Percentiles rank a stretch among this genome's conserved stretches.
These are phyloP conservation scores for Tuctoria greenei DNA, from an alignment of 176 grass and related monocot species.

Conservation along the genomic window DNA sequence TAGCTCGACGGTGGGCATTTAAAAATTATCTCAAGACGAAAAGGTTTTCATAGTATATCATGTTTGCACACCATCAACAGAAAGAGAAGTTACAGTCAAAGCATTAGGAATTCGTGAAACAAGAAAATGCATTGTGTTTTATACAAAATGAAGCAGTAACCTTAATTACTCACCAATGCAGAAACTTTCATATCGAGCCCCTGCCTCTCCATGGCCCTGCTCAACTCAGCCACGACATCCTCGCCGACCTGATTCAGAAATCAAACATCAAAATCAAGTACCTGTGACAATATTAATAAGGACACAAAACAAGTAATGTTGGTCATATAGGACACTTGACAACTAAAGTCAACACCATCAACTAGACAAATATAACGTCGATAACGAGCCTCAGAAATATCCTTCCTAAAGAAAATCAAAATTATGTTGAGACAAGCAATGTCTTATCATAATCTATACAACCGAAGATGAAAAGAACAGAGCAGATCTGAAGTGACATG, in stretches of 20 bases:
- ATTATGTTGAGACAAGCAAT: neutral
- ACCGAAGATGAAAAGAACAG: neutral
- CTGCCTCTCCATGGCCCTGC: slow-evolving; percentile 65
- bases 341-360: slow-evolving; percentile 7
- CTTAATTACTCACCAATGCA: slow-evolving; percentile 53
- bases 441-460: neutral
- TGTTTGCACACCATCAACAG: neutral
- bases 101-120: neutral
- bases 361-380: neutral
- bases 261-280: slow-evolving; percentile 24
- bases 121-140: neutral
- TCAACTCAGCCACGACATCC: slow-evolving; percentile 65
- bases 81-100: neutral
- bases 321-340: neutral
- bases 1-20: neutral
- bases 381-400: neutral
- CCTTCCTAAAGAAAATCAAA: slow-evolving; percentile 4
- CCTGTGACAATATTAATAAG: neutral
- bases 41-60: neutral
- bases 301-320: neutral
- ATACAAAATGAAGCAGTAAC: neutral
- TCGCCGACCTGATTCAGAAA: slow-evolving; percentile 50
- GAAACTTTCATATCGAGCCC: slow-evolving; percentile 69
- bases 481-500: neutral
- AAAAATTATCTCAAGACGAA: neutral